These are phyloP conservation scores for Melaleuca quinquenervia DNA, from an alignment of 345 rosid genomes.

Conservation along the genomic window DNA sequence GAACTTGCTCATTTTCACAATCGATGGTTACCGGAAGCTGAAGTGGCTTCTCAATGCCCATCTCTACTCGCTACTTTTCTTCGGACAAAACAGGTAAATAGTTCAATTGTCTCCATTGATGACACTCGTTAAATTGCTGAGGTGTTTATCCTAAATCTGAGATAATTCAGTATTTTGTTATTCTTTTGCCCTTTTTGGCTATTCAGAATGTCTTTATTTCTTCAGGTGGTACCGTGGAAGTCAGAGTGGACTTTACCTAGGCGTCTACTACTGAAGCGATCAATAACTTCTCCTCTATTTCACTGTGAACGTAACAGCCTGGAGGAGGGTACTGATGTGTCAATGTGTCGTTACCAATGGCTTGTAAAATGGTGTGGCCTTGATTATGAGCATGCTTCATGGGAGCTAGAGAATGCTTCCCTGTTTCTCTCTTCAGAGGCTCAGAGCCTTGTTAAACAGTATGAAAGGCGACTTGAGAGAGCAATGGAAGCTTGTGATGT, in stretches of 20 bases:
- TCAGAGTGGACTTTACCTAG: constrained; percentile 35
- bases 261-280: constrained; percentile 27
- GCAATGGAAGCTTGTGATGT: not conserved
- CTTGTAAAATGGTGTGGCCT: constrained; percentile 59
- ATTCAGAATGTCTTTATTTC: not conserved
- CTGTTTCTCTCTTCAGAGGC: constrained; percentile 21
- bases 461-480: constrained; percentile 23
- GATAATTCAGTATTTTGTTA: not conserved
- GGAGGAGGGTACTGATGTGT: not conserved
- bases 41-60: constrained; percentile 27
- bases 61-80: constrained; percentile 26
- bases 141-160: not conserved
- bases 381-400: constrained; percentile 41
- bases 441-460: constrained; percentile 22
- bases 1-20: constrained; percentile 59
- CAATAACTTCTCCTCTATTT: not conserved
- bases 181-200: not conserved
- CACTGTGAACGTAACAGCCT: not conserved
- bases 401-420: constrained; percentile 44
- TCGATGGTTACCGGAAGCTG: constrained; percentile 34
- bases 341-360: constrained; percentile 30
- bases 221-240: constrained; percentile 29
- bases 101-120: not conserved
- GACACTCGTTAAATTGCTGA: not conserved
- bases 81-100: constrained; percentile 23